Percentiles rank a stretch among this genome's conserved stretches.
Conservation (phyloP, 345 rosid genomes). For the Eucalyptus pauciflora region DNA sequence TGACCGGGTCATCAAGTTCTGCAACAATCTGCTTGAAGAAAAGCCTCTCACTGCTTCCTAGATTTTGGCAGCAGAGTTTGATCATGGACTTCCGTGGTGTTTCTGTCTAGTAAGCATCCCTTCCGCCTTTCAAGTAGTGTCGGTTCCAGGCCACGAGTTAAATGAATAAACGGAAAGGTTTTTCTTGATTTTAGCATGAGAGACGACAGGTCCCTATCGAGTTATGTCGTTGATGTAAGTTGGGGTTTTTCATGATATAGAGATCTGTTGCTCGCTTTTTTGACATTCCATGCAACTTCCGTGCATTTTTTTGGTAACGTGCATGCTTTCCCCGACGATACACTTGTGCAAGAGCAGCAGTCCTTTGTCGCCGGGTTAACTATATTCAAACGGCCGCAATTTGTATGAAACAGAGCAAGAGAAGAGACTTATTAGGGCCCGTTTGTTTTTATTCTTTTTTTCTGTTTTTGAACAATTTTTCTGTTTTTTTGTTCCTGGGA, state of each 20-base stretch:
- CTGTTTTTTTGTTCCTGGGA: no score
- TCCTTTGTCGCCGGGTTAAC: not conserved
- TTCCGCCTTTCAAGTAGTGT: not conserved
- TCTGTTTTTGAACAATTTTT: no score
- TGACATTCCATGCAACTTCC: not conserved
- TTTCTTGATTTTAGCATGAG: not conserved
- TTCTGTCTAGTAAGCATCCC: not conserved
- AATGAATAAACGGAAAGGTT: not conserved
- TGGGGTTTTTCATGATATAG: not conserved
- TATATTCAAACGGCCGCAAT: not conserved
- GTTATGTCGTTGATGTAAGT: not conserved
- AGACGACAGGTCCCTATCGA: not conserved
- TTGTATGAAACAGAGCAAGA: not conserved
- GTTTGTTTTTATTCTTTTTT: no score
- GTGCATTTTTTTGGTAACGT: not conserved
- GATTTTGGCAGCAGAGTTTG: not conserved
- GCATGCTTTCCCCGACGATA: not conserved
- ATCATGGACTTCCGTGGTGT: not conserved
- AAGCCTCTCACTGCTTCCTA: not conserved
- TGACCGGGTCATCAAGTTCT: not conserved
- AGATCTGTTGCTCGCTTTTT: not conserved
- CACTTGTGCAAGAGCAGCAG: not conserved
- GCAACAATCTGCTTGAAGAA: not conserved
- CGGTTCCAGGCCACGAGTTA: not conserved
- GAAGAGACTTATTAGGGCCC: no score